Base-by-base conservation (phyloP, 257 asterid genomes). In the Nicotiana attenuata region DNA sequence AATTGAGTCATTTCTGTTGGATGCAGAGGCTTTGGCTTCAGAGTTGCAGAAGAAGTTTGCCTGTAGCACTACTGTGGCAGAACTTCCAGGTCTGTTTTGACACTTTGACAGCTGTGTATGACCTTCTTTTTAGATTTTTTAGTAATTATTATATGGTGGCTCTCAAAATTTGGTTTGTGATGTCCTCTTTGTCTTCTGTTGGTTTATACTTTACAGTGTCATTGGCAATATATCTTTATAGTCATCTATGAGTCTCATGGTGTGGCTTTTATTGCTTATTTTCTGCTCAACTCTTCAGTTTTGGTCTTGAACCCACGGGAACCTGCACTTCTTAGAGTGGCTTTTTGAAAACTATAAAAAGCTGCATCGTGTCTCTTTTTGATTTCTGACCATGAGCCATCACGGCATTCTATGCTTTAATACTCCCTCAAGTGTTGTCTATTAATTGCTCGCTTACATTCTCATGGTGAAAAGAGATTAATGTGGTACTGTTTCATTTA, bases 1-100 rank as follows among this genome's bases (percentile, higher is more conserved):
- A 56, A n/a, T 94, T 60, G 99, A 96, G 84, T 91, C 95, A 17
- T 96, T 91, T 89, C 83, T 96, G 88, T 85, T 96, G 64, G 99
- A 96, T 81, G 85, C 91, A 0, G 97, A 94, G 89, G 87, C 91
- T 22, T 87, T 96, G 91, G 96, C 98, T 69, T 92, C 99, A n/a
- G 99, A 94, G 94, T 87, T 94, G 83, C 99, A 96, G 92, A 96
- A 94, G 92, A 94, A 93, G 88, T 96, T 90, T 89, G 99, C 99
- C 73, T 92, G 98, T 86, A 94, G 98, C 86, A 92, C 98, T 38
- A 88, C 98, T 13, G 89, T 92, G 65, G 89, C 97, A n/a, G 99
- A 94, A 85, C 97, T 96, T 76, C 98, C 98, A 47, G 99, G 99
- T 96, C 82, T 78, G 92, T 64, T 61, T 41, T 22, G 35, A 47